phyloP scores from a whole-genome alignment of 345 rosid genomes.

The Eucalyptus camaldulensis region DNA sequence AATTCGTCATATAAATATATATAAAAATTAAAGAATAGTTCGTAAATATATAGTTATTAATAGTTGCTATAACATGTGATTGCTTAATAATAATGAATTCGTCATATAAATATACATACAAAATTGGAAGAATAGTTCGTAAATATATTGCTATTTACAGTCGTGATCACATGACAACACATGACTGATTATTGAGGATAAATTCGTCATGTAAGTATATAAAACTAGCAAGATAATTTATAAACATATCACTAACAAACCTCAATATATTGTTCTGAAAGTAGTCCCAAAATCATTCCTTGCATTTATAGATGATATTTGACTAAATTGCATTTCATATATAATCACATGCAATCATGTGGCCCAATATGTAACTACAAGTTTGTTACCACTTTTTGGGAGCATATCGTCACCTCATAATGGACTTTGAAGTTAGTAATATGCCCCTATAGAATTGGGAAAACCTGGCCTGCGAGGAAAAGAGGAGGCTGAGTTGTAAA shows the following conservation, averaged over 20 bases:
- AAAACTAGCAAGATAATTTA: not conserved
- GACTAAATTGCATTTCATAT: not conserved
- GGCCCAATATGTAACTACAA: not conserved
- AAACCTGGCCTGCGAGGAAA: not conserved
- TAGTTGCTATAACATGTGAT: too few relatives aligned
- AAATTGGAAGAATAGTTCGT: too few relatives aligned
- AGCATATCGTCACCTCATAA: not conserved
- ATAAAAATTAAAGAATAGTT: too few relatives aligned
- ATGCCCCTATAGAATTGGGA: not conserved
- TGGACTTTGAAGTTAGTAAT: not conserved
- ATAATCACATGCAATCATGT: not conserved
- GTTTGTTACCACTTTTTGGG: not conserved
- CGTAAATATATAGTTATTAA: too few relatives aligned
- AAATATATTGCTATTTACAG: accelerated
- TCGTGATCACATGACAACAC: too few relatives aligned
- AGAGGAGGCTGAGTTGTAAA: not conserved
- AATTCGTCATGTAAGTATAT: too few relatives aligned
- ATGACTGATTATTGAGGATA: too few relatives aligned
- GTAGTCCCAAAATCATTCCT: not conserved
- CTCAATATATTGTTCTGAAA: not conserved
- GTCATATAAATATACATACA: too few relatives aligned
- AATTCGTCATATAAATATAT: too few relatives aligned
- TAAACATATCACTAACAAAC: too few relatives aligned
- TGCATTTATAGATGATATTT: not conserved
- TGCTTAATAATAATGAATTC: too few relatives aligned